phyloP scores from a whole-genome alignment of 192 early-diverging fungal species.

The Geosiphon pyriformis region DNA sequence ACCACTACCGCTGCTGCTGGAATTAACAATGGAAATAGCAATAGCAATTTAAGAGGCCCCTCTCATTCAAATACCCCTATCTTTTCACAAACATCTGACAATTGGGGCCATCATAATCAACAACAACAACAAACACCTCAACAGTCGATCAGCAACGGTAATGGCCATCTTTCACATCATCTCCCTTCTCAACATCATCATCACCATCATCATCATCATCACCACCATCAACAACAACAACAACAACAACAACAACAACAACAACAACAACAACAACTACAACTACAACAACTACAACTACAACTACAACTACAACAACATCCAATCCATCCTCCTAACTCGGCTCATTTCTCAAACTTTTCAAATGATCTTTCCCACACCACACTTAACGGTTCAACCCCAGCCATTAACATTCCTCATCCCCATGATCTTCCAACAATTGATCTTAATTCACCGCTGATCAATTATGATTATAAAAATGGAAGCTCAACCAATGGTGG shows the following conservation, averaged over 20 bases:
- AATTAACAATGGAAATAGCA: background rate
- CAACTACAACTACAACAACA: background rate
- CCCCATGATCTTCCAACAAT: background rate
- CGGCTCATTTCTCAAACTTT: background rate
- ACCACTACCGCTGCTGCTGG: no score
- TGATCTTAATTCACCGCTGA: background rate
- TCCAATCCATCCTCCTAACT: background rate
- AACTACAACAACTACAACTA: background rate
- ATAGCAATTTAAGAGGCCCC: background rate
- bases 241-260: no score
- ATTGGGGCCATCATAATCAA: background rate
- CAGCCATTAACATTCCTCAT: slow-evolving; percentile 21
- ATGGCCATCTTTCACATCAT: background rate
- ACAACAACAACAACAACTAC: background rate
- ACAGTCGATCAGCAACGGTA: background rate
- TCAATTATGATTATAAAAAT: background rate
- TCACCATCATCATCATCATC: background rate
- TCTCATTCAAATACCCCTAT: background rate
- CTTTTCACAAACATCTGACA: no score
- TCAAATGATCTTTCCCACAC: background rate
- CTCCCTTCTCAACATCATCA: background rate
- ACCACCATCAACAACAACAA: no score
- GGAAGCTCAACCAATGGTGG: background rate
- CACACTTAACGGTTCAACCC: background rate
- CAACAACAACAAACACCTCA: background rate